Evolutionary conservation across 2,329 filamentous ascomycete species (phyloP), one percentile per base, ranked within the genome.

Genomic region (Ophiostoma populinum): DNA sequence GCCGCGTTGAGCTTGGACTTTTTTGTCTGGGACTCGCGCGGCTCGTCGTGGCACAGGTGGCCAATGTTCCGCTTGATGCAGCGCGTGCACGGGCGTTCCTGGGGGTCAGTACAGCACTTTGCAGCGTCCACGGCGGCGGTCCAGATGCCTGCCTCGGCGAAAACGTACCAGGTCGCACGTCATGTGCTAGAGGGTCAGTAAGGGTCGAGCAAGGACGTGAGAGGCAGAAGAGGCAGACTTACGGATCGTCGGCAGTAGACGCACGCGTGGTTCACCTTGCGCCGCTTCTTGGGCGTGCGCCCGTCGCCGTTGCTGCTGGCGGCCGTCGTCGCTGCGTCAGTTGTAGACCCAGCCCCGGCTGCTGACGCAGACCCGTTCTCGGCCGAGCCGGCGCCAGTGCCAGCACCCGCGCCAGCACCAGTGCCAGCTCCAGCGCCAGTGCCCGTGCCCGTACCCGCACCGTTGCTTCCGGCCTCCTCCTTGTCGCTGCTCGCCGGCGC

Each of bases 11-110:
- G 68, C 60, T 87, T 93, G 47, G 69, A 59, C 58, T 86, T 87
- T 59, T 90, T 92, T 40, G 77, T 57, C 42, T 75, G 71, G 46
- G 75, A 65, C 51, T 98, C 87, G 56, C 87, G 77, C 46, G 86
- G 87, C 59, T 95, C 90, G 58, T 98, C 90, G 62, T 94, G 90
- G 58, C 90, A 98, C 46, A 98, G 69, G 58, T 98, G 90, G 49
- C 87, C 90, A 56, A 98, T 98, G 61, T 93, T 93, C 52, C 90
- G 78, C 62, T 95, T 98, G 59, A 95, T 82, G 65, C 90, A 98
- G 60, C 90, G 74, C 50, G 83, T 87, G 69, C 90, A 98, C 51
- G 90, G 90, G 54, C 90, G 78, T 63, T 92, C 83, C 83, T 92
- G 56, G 51, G 49, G 46, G 12, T 19, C 10, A n/a, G n/a, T n/a